Base-by-base conservation (phyloP, 768 basidiomycete species). In the Strobilomyces dryophilus region DNA sequence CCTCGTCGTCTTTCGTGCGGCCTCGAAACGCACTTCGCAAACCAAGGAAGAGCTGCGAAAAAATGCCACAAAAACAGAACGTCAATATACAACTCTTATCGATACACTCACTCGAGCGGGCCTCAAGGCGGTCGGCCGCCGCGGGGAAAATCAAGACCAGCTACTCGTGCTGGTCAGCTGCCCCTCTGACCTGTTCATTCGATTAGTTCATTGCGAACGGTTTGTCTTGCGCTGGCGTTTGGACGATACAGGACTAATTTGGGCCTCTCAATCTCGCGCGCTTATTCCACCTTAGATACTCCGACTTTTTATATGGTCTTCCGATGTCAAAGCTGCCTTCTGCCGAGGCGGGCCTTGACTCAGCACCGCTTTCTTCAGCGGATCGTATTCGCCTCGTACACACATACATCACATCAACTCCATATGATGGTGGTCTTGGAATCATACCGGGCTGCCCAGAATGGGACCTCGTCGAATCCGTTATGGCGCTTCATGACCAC, bases 401-500 rank as follows among this genome's bases (percentile, higher is more conserved):
- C 61, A 65, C 76, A 8, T 87, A 85, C 65, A 74, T 94, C 54
- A 83, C 90, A 3, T 81, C 87, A 1, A 81, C 80, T 0, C 74
- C 77, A 0, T 63, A 74, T n/a, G 93, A 95, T 48, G 87, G 91
- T 10, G 94, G 93, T 5, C 79, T 95, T 2, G 92, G 90, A 1
- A 82, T 98, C 45, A 81, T 84, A 8, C 85, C 89, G 2, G 82
- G 80, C 14, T 76, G 82, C 21, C 70, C 78, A 14, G 80, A 83
- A 48, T 98, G 92, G 91, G 79, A 84, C 57, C 81, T 89, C 46
- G 79, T 97, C 8, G 84, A 91, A 60, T 83, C 84, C 20, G 79
- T 97, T 47, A 83, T 92, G 75, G 82, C 85, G 2, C 74, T 98
- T 8, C 95, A 98, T 62, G 87, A 98, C 68, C 80, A 82, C 17